These are phyloP conservation scores for Hypoxylon fuscum DNA, from an alignment of 495 filamentous ascomycete genomes.

Conservation along the genomic window DNA sequence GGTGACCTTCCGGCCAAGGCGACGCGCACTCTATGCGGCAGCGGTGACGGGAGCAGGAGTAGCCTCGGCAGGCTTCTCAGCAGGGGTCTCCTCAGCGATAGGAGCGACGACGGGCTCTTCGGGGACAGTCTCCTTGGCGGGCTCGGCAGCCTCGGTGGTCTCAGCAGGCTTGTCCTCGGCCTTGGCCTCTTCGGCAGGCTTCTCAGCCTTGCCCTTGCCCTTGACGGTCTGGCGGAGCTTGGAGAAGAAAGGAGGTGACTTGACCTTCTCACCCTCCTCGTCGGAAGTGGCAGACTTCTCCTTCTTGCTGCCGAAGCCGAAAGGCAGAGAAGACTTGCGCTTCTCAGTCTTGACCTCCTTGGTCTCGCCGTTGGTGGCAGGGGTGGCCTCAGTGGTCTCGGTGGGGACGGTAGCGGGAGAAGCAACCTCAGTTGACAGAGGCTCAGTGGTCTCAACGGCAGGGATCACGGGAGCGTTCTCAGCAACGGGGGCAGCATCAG, in stretches of 20 bases:
- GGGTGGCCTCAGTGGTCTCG: slow-evolving; percentile 53
- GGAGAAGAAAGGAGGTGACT: slow-evolving; percentile 63
- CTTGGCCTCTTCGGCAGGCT: slow-evolving; percentile 55
- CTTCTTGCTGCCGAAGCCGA: slow-evolving; percentile 60
- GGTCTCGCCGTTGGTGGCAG: slow-evolving; percentile 60
- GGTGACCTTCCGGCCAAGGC: slow-evolving; percentile 35
- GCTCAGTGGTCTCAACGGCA: slow-evolving; percentile 64
- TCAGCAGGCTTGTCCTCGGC: slow-evolving; percentile 62
- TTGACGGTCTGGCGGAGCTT: slow-evolving; percentile 66
- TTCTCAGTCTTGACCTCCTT: slow-evolving; percentile 64
- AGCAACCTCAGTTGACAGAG: slow-evolving; percentile 57
- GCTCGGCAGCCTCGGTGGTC: slow-evolving; percentile 57
- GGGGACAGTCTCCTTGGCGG: slow-evolving; percentile 53
- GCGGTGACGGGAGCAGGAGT: slow-evolving; percentile 54
- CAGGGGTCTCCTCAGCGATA: slow-evolving; percentile 46
- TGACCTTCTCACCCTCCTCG: slow-evolving; percentile 64
- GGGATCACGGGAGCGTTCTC: slow-evolving; percentile 67
- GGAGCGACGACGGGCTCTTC: slow-evolving; percentile 49
- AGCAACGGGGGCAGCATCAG: slow-evolving; percentile 53
- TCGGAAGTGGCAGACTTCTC: slow-evolving; percentile 58
- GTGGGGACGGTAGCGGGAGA: slow-evolving; percentile 54
- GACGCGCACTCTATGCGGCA: slow-evolving; percentile 55
- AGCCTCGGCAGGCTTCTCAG: slow-evolving; percentile 48
- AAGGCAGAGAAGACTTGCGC: slow-evolving; percentile 66
- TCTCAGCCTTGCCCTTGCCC: slow-evolving; percentile 59